Conservation (phyloP, 805 yeast genomes). For the Kuraishia piskuri region DNA sequence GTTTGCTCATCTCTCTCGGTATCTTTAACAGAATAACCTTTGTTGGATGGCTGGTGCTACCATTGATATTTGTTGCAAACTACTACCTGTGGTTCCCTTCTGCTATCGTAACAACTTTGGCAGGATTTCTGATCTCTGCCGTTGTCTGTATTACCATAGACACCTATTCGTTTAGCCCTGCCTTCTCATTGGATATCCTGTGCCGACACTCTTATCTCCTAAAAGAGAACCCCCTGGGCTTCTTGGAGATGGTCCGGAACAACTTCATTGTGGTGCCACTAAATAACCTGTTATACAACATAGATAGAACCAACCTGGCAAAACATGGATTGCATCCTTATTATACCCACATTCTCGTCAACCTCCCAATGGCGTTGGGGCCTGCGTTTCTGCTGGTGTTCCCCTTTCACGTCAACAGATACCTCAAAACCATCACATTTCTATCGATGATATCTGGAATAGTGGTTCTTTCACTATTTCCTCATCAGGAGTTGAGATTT, state of each 20-base stretch:
- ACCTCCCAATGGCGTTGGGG: slow-evolving; percentile 76
- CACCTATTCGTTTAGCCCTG: slow-evolving; percentile 27
- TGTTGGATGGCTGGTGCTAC: slow-evolving; percentile 62
- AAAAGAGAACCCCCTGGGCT: background rate
- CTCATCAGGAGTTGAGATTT: slow-evolving; percentile 94
- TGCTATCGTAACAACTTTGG: slow-evolving; percentile 21
- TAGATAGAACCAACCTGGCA: slow-evolving; percentile 47
- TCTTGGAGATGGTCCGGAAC: background rate
- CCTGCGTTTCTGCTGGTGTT: slow-evolving; percentile 50
- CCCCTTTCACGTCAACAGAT: slow-evolving; percentile 26
- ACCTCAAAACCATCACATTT: slow-evolving; percentile 46
- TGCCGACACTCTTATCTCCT: background rate
- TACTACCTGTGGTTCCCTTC: slow-evolving; percentile 28
- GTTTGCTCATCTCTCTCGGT: slow-evolving; percentile 59
- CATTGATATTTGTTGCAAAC: slow-evolving; percentile 38
- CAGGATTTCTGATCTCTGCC: slow-evolving; percentile 28
- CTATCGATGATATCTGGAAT: slow-evolving; percentile 57
- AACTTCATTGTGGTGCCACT: slow-evolving; percentile 57
- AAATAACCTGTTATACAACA: slow-evolving; percentile 71
- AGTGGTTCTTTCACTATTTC: slow-evolving; percentile 53
- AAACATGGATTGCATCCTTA: slow-evolving; percentile 79
- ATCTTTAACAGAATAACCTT: slow-evolving; percentile 82
- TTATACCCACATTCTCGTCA: slow-evolving; percentile 65
- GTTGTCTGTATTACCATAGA: slow-evolving; percentile 40
- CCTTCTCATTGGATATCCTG: background rate